phyloP scores from a whole-genome alignment of 345 rosid genomes.

The Brassica carinata region DNA sequence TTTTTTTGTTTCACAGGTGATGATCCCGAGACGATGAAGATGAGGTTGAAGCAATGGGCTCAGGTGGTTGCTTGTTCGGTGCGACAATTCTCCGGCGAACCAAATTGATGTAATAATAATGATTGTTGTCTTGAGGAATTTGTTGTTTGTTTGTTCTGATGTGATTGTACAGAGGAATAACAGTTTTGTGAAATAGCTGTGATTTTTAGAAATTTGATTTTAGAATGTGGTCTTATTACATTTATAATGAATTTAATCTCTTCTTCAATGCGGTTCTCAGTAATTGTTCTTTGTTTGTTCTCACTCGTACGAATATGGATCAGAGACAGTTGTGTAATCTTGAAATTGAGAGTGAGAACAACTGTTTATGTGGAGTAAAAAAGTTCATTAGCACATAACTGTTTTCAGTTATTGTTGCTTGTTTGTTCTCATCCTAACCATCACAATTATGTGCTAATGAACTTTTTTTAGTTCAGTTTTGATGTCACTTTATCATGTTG shows the following conservation, averaged over 20 bases:
- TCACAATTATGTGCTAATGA: not conserved
- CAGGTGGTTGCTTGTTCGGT: constrained; percentile 84
- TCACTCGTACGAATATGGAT: not conserved
- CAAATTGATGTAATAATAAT: constrained; percentile 25
- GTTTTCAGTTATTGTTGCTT: too few species aligned
- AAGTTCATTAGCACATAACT: too few species aligned
- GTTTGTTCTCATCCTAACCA: not conserved
- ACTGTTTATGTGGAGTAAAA: too few species aligned
- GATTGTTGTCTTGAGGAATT: not conserved
- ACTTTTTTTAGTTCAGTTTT: not conserved
- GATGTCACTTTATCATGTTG: not conserved
- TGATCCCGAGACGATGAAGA: constrained; percentile 72
- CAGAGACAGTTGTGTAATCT: not conserved
- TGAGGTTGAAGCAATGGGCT: constrained; percentile 84
- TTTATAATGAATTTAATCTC: not conserved
- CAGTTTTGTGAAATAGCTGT: constrained; percentile 34
- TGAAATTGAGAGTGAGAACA: not conserved
- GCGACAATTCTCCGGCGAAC: constrained; percentile 56
- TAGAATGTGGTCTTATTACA: not conserved
- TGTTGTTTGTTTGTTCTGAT: constrained; percentile 20
- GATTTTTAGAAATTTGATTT: constrained; percentile 11
- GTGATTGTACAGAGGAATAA: constrained; percentile 28
- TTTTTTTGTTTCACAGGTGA: constrained; percentile 48
- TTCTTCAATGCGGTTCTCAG: not conserved
- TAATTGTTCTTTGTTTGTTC: not conserved